Percentiles rank a stretch among this genome's conserved stretches.
Conservation (phyloP, 768 basidiomycete species). For the Crassisporium funariophilum region DNA sequence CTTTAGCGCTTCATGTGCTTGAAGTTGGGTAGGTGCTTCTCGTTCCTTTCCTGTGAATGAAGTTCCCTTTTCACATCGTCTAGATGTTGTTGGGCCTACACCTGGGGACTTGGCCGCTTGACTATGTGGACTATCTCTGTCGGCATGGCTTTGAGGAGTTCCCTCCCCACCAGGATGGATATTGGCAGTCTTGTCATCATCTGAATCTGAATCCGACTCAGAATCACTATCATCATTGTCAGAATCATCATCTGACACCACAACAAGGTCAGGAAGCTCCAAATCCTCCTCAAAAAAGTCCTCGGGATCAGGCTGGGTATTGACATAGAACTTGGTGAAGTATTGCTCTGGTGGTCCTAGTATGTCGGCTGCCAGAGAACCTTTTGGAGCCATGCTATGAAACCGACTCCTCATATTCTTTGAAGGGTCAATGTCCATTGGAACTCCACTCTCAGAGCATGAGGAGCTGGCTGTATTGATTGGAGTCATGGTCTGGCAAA, state of each 20-base stretch:
- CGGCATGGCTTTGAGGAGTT: no score
- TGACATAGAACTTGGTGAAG: background rate
- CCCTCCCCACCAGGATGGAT: background rate
- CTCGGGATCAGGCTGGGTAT: background rate
- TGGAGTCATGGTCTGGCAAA: background rate
- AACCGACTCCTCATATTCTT: background rate
- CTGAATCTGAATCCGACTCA: background rate
- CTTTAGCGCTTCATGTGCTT: conserved; percentile 3
- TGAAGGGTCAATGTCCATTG: background rate
- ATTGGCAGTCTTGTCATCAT: background rate
- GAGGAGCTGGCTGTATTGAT: background rate
- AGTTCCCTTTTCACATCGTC: background rate
- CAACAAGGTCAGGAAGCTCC: background rate
- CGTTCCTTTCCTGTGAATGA: conserved; percentile 1
- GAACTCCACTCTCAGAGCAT: background rate
- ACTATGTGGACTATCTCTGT: no score
- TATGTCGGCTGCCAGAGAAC: background rate
- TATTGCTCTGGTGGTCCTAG: background rate
- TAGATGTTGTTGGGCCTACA: background rate
- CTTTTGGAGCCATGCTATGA: background rate
- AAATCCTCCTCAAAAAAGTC: background rate
- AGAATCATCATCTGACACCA: background rate
- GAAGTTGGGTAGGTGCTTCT: conserved; percentile 4
- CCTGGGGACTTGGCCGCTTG: no score
- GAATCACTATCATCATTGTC: background rate